Evolutionary conservation across 192 early-diverging fungal species (phyloP).

Genomic region (Mortierella alpina): DNA sequence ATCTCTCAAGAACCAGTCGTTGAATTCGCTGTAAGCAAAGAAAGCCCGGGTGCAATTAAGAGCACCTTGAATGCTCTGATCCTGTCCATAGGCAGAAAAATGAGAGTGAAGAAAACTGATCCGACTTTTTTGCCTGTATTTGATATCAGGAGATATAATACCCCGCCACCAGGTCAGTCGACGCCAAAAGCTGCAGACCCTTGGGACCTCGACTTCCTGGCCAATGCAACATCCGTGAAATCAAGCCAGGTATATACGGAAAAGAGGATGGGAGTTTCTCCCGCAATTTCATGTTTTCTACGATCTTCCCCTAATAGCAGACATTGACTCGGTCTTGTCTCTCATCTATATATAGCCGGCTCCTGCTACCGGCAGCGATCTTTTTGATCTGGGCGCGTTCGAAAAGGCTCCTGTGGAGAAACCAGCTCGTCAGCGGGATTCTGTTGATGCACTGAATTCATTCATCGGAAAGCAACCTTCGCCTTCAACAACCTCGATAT

Average conservation of each 20-base stretch:
- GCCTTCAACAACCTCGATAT: background rate
- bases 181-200: slow-evolving; percentile 23
- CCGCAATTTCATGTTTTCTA: background rate
- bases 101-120: background rate
- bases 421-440: slow-evolving; percentile 23
- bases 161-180: slow-evolving; percentile 33
- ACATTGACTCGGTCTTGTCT: background rate
- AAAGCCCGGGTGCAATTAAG: background rate
- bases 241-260: slow-evolving; percentile 19
- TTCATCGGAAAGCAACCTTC: slow-evolving; percentile 47
- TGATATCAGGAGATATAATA: slow-evolving; percentile 32
- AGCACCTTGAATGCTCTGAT: background rate
- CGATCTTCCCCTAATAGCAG: background rate
- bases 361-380: slow-evolving; percentile 16
- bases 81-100: background rate
- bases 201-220: slow-evolving; percentile 50
- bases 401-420: slow-evolving; percentile 37
- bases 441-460: slow-evolving; percentile 33
- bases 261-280: background rate
- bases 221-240: slow-evolving; percentile 30
- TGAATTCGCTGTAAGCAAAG: slow-evolving; percentile 36
- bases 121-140: background rate
- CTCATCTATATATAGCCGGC: slow-evolving; percentile 5
- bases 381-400: slow-evolving; percentile 46
- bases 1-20: slow-evolving; percentile 38